A percentile compares a stretch with the other conserved stretches of the same genome.
Conservation (phyloP, 2,329 filamentous ascomycete genomes). For the Diaporthe aspalathi region DNA sequence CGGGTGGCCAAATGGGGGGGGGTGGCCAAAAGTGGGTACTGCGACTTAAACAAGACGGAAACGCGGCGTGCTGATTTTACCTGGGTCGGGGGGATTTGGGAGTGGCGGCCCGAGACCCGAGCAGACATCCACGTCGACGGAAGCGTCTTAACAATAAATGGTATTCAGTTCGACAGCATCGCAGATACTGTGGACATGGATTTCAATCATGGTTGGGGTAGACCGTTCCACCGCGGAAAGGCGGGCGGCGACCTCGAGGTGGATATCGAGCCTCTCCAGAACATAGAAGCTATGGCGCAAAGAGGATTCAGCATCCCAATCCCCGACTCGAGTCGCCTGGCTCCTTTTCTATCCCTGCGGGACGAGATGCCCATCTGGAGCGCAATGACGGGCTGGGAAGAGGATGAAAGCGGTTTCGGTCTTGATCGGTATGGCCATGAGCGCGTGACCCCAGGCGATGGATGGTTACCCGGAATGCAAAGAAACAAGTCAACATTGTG, state of each 20-base stretch:
- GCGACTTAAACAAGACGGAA: background rate
- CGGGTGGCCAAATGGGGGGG: too few species aligned
- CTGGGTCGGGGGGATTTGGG: background rate
- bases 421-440: too few species aligned
- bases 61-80: background rate
- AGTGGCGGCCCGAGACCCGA: background rate
- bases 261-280: constrained; percentile 1
- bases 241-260: background rate
- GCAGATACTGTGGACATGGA: background rate
- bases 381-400: background rate
- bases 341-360: background rate
- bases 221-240: background rate
- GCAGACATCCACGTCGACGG: background rate
- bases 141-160: background rate
- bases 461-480: background rate
- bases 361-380: background rate
- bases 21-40: too few species aligned
- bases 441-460: too few species aligned
- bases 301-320: background rate
- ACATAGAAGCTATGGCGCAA: background rate
- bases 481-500: background rate
- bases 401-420: background rate
- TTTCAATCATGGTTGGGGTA: background rate
- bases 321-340: background rate
- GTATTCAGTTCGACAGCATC: background rate